Conservation (phyloP, 352 stramenopile genomes). For the Phytopythium ostracodes region DNA sequence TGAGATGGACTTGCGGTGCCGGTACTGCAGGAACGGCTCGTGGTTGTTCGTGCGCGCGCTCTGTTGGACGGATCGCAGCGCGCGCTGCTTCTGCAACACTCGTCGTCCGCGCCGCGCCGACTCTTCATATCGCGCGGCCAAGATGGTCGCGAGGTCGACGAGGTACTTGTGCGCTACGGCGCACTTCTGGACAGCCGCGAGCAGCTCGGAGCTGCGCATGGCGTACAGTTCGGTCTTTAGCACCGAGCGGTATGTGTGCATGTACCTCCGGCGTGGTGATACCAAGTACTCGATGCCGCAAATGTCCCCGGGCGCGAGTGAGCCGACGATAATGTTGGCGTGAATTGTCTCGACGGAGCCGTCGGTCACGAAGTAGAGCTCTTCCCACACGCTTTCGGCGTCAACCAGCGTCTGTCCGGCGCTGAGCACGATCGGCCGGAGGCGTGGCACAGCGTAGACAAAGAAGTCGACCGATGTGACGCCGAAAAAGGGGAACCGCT, state of each 20-base stretch:
- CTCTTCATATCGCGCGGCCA: constrained; percentile 57
- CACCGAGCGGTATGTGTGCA: constrained; percentile 58
- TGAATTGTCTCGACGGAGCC: constrained; percentile 57
- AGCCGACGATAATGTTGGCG: constrained; percentile 54
- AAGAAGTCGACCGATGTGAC: constrained; percentile 77
- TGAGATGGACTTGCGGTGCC: constrained; percentile 54
- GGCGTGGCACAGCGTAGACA: constrained; percentile 49
- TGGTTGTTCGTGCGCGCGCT: constrained; percentile 14
- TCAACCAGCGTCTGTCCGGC: constrained; percentile 62
- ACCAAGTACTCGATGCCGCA: constrained; percentile 79
- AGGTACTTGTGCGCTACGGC: constrained; percentile 65
- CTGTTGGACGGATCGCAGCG: constrained; percentile 7
- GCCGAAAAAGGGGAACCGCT: constrained; percentile 73
- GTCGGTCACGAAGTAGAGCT: constrained; percentile 68
- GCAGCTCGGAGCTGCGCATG: constrained; percentile 58
- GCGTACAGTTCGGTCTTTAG: constrained; percentile 67
- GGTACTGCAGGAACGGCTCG: constrained; percentile 63
- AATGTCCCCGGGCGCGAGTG: constrained; percentile 59
- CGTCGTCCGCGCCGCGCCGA: constrained; percentile 37
- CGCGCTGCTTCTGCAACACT: constrained; percentile 36
- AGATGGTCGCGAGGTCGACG: constrained; percentile 51
- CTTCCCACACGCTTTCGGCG: constrained; percentile 76
- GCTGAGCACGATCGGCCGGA: constrained; percentile 60
- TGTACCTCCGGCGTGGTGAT: constrained; percentile 42
- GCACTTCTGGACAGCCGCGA: constrained; percentile 54